Conservation (phyloP, 306 rosid genomes). For the Fagus crenata region DNA sequence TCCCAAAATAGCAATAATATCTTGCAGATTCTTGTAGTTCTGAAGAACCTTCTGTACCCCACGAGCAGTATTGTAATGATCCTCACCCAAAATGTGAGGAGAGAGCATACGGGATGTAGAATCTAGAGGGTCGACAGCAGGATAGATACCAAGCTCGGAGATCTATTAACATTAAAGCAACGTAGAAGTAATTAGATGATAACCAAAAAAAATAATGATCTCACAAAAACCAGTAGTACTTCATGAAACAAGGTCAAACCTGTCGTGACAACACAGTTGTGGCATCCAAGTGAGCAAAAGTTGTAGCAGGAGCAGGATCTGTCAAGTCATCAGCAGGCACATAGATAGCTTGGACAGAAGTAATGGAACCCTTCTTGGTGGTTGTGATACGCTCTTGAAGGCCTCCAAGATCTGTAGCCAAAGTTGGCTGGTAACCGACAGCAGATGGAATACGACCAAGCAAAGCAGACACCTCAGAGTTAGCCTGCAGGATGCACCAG, state of each 20-base stretch:
- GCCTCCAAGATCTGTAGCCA: constrained; percentile 98
- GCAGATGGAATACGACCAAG: constrained; percentile 99
- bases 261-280: constrained; percentile 95
- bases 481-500: constrained; percentile 59
- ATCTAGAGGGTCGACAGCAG: constrained; percentile 95
- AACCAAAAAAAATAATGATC: not conserved
- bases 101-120: constrained; percentile 99
- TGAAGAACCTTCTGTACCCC: constrained; percentile 96
- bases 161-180: constrained; percentile 49
- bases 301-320: constrained; percentile 99
- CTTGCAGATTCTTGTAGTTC: constrained; percentile 97
- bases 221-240: not conserved
- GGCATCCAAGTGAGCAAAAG: constrained; percentile 99
- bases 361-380: constrained; percentile 96
- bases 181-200: not conserved
- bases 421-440: constrained; percentile 97
- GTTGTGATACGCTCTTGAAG: constrained; percentile 99
- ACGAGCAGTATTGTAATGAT: constrained; percentile 92
- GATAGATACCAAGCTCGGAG: constrained; percentile 97
- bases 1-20: constrained; percentile 98
- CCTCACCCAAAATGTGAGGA: constrained; percentile 93
- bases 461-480: constrained; percentile 99
- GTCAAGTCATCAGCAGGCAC: constrained; percentile 99
- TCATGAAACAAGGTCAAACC: constrained; percentile 44
- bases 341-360: constrained; percentile 98